These are phyloP conservation scores for Endocladia muricata DNA, from an alignment of 31 red algal genomes.

Conservation along the genomic window DNA sequence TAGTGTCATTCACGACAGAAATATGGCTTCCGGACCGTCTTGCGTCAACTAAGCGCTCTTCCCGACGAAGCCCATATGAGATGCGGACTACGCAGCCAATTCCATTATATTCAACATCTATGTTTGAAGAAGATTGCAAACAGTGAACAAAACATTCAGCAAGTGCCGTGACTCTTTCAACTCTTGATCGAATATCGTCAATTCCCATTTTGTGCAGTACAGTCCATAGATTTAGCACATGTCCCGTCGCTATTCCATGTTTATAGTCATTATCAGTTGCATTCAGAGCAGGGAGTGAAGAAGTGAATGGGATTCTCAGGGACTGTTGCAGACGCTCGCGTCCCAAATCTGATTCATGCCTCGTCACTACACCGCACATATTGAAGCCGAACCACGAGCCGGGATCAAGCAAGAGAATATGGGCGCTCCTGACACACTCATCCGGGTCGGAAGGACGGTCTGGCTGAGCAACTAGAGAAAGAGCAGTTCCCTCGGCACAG, in stretches of 20 bases:
- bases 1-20: constrained; percentile 18
- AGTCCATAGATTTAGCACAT: constrained; percentile 35
- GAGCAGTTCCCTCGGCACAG: constrained; percentile 45
- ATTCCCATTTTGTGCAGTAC: constrained; percentile 31
- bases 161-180: constrained; percentile 21
- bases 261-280: not conserved
- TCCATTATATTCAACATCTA: constrained; percentile 27
- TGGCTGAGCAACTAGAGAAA: constrained; percentile 39
- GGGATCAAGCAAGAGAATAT: constrained; percentile 33
- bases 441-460: constrained; percentile 39
- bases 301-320: no score
- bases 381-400: constrained; percentile 62
- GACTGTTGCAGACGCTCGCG: not conserved
- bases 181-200: constrained; percentile 10
- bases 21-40: not conserved
- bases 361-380: constrained; percentile 24
- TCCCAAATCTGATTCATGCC: constrained; percentile 12
- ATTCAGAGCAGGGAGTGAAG: no score
- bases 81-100: constrained; percentile 38
- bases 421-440: constrained; percentile 13
- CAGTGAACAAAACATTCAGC: constrained; percentile 32
- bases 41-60: constrained; percentile 16
- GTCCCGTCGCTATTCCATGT: constrained; percentile 11
- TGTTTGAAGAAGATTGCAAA: constrained; percentile 3
- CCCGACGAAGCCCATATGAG: constrained; percentile 27